These are phyloP conservation scores for Gnomoniopsis smithogilvyi DNA, from an alignment of 2,329 filamentous ascomycete genomes.

Conservation along the genomic window DNA sequence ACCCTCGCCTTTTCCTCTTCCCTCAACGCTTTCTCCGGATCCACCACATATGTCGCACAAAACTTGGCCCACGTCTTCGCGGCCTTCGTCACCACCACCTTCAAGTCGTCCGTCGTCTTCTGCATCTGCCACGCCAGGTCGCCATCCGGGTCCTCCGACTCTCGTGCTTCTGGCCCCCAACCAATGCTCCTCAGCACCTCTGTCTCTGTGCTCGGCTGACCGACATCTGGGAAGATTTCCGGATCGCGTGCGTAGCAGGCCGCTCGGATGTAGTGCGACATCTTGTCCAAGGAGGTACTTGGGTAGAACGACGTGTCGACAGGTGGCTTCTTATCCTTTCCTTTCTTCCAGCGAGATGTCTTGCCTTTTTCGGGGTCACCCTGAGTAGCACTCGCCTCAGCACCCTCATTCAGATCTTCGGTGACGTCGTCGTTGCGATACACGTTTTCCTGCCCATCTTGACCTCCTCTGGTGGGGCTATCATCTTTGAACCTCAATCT, in stretches of 20 bases:
- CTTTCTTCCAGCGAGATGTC: background rate
- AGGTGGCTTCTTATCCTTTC: background rate
- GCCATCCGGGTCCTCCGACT: background rate
- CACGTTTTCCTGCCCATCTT: background rate
- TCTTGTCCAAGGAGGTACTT: slow-evolving; percentile 3
- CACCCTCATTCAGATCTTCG: background rate
- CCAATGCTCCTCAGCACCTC: slow-evolving; percentile 4
- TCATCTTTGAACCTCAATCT: background rate
- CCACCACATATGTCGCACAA: background rate
- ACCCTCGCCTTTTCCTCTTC: background rate
- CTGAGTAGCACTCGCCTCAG: background rate
- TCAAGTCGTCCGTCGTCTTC: background rate
- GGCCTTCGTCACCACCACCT: background rate
- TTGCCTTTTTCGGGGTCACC: background rate
- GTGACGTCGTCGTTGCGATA: background rate
- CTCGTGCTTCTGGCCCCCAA: background rate
- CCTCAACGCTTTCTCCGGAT: background rate
- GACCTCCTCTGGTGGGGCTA: background rate
- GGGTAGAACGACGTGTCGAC: slow-evolving; percentile 5
- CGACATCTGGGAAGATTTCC: background rate
- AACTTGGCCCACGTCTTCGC: slow-evolving; percentile 1
- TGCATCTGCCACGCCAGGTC: slow-evolving; percentile 11
- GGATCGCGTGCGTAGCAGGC: slow-evolving; percentile 9
- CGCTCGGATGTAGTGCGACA: slow-evolving; percentile 3
- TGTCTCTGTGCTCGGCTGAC: background rate